A percentile compares a stretch with the other conserved stretches of the same genome.
These are phyloP conservation scores for Suillus alpinus DNA, from an alignment of 768 basidiomycete species.

Conservation along the genomic window DNA sequence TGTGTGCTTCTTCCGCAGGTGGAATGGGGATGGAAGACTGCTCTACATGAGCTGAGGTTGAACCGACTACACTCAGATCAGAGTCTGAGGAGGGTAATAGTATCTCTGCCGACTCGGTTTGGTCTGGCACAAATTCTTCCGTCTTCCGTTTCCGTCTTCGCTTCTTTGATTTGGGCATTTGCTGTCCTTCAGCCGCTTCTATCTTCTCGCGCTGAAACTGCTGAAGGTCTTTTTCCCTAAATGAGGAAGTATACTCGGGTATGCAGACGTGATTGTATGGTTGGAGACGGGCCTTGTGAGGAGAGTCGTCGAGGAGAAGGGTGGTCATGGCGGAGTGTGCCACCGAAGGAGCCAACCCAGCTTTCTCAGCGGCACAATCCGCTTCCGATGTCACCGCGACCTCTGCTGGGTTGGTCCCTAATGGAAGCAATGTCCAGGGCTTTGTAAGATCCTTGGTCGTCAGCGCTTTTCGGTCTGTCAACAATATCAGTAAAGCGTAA, in stretches of 20 bases:
- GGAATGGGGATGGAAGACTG: neutral
- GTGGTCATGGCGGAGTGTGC: constrained; percentile 46
- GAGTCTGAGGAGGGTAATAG: constrained; percentile 2
- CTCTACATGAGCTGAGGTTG: neutral
- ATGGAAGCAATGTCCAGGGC: constrained; percentile 54
- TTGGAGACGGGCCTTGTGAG: constrained; percentile 58
- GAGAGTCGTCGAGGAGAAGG: constrained; percentile 51
- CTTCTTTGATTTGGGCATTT: constrained; percentile 8
- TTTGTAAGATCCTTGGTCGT: constrained; percentile 78
- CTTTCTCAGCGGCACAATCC: neutral
- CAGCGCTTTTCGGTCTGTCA: constrained; percentile 20
- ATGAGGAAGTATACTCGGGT: constrained; percentile 55
- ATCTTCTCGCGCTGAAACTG: constrained; percentile 21
- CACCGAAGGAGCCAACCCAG: neutral
- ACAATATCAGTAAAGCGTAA: constrained; percentile 1
- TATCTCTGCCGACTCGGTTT: constrained; percentile 1
- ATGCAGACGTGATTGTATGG: constrained; percentile 83
- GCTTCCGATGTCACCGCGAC: neutral
- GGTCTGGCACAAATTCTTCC: neutral
- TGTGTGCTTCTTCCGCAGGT: neutral
- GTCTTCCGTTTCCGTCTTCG: constrained; percentile 4
- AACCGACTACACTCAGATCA: neutral
- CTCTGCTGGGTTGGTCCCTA: constrained; percentile 7
- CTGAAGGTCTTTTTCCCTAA: constrained; percentile 39
- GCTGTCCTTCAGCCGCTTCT: constrained; percentile 9